Evolutionary conservation across 2,329 filamentous ascomycete species (phyloP), one percentile per base, ranked within the genome.

Genomic region (Apiospora kogelbergensis): DNA sequence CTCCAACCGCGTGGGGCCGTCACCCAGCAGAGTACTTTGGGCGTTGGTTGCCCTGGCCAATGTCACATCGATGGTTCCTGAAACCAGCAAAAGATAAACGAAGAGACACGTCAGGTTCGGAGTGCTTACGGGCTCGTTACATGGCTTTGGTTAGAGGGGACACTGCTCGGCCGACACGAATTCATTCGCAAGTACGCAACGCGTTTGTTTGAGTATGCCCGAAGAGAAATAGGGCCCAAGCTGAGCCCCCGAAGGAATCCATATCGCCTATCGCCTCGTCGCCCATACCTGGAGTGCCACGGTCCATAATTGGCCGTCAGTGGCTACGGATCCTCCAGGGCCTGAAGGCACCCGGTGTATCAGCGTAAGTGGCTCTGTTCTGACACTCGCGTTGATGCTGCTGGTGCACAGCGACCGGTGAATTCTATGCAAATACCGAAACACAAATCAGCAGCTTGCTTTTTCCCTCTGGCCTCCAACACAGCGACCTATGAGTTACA

Each of bases 61-160:
- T 60, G 53, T 60, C 53, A 60, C 53, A 60, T 60, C 53, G 53
- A 60, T 60, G 53, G 53, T 33, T 60, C 53, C 53, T 60, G 53
- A 60, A 60, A 60, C 53, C 30, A 60, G 53, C 53, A 60, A 60
- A 60, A 60, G 53, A 60, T 60, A 60, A 37, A 60, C 53, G 53
- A 60, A 37, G 53, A 60, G 53, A 60, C 53, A 60, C 17, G 53
- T 60, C 53, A 60, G 7, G 53, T 60, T 60, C 53, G 10, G 33
- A 5, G 13, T 37, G 17, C 30, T 33, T 37, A n/a, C 26, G 20
- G 53, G 33, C 53, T 60, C 48, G 30, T 30, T 57, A 10, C 20
- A 30, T 57, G 48, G 17, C 17, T 20, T 26, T 26, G 48, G 48
- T 4, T 33, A 33, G 17, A 26, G 20, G 30, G 33, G 30, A 20